A percentile compares a stretch with the other conserved stretches of the same genome.
Evolutionary conservation across 257 asterid genomes (phyloP).

Genomic region (Solanum piurae): DNA sequence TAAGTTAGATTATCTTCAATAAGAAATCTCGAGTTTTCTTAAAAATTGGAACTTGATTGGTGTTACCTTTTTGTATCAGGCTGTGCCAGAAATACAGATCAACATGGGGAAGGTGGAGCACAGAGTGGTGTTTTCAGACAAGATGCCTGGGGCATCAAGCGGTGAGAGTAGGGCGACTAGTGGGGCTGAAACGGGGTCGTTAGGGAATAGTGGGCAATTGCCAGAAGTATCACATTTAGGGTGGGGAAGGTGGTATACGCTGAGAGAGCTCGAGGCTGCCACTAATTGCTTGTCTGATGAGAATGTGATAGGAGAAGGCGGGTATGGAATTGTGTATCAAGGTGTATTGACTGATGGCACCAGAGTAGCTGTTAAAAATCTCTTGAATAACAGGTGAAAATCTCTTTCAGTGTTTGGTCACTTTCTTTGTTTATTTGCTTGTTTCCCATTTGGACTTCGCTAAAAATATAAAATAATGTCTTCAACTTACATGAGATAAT

Average conservation of each 20-base stretch:
- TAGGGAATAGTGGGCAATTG: slow-evolving; percentile 70
- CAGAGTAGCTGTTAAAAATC: slow-evolving; percentile 73
- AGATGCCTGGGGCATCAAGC: slow-evolving; percentile 60
- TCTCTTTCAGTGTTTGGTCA: background rate
- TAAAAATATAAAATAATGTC: background rate
- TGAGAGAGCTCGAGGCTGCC: slow-evolving; percentile 97
- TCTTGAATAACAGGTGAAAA: slow-evolving; percentile 71
- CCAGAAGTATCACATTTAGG: slow-evolving; percentile 98
- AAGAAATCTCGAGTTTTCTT: background rate
- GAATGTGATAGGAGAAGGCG: slow-evolving; percentile 96
- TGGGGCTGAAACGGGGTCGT: slow-evolving; percentile 70
- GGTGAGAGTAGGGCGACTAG: slow-evolving; percentile 90
- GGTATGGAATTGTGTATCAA: slow-evolving; percentile 83
- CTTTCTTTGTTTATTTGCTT: background rate
- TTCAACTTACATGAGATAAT: background rate
- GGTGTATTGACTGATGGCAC: slow-evolving; percentile 74
- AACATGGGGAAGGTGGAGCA: slow-evolving; percentile 96
- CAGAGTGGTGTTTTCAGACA: slow-evolving; percentile 83
- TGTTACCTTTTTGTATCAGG: slow-evolving; percentile 25
- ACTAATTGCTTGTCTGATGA: slow-evolving; percentile 79
- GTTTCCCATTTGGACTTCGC: background rate
- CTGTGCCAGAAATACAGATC: slow-evolving; percentile 76
- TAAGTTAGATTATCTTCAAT: background rate
- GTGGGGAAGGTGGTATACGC: slow-evolving; percentile 97
- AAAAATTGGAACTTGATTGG: background rate